phyloP scores from a whole-genome alignment of 2,329 filamentous ascomycete species.

The Fusarium tupiense region DNA sequence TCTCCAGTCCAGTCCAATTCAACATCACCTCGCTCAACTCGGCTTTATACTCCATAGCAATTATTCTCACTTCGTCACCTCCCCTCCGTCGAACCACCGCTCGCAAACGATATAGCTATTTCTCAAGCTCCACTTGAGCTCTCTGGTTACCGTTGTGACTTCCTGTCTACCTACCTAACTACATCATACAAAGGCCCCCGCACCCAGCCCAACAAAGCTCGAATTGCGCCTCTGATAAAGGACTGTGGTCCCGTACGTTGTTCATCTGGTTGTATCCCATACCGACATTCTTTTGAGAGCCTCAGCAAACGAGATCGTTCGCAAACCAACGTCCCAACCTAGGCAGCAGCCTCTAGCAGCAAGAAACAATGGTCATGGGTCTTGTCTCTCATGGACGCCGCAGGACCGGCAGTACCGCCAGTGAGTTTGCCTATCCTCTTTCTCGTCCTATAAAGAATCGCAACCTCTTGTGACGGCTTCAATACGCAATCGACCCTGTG shows the following conservation, averaged over 20 bases:
- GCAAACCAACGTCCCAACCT: not conserved
- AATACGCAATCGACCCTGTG: conserved; percentile 1
- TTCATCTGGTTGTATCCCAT: not conserved
- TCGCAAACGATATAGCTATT: conserved; percentile 17
- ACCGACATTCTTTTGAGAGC: conserved; percentile 1
- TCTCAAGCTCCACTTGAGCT: not conserved
- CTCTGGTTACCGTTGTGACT: not conserved
- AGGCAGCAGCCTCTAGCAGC: conserved; percentile 22
- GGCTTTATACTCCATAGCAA: not conserved
- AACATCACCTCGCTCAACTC: not conserved
- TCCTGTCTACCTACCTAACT: not conserved
- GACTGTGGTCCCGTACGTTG: not conserved
- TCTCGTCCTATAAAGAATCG: conserved; percentile 3
- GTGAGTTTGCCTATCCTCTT: conserved; percentile 31
- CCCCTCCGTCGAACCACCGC: not conserved
- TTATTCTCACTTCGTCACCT: not conserved
- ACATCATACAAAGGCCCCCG: conserved; percentile 19
- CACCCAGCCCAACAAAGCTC: conserved; percentile 28
- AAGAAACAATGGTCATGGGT: conserved; percentile 46
- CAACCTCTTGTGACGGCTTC: not conserved
- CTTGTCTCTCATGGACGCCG: conserved; percentile 47
- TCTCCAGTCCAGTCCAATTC: not conserved
- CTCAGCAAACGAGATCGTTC: not conserved
- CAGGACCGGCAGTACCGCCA: conserved; percentile 44
- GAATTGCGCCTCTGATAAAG: not conserved